Base-by-base conservation (phyloP, 1,284 basidiomycete genomes). In the Trichosporon inkin region DNA sequence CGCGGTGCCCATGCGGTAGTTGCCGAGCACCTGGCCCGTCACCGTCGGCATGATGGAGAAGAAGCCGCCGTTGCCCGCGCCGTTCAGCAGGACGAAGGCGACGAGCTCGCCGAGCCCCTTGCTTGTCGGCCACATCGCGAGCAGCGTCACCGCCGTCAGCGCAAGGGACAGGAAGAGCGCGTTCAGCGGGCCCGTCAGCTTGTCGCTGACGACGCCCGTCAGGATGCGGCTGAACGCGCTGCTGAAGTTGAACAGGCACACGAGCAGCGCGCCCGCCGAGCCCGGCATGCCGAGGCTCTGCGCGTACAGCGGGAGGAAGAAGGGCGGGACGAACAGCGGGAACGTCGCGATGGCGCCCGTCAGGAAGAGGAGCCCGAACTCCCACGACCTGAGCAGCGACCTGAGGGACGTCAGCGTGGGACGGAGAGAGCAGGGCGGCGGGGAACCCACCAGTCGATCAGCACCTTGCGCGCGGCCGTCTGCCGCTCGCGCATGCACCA, bases 251-350 rank as follows among this genome's bases (percentile, higher is more conserved):
- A 65, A 72, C 4, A 67, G 58, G 1, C 64, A 63, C 0, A 70
- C 64, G 5, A 72, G 60, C 11, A 61, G 44, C 1, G 76, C 74
- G 2, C 72, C 71, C 1, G 69, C 61, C 6, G 67, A 61, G 5
- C 68, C 37, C 36, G 61, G 47, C 11, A 71, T 64, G 10, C 70
- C 68, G 10, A 75, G 67, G 16, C 68, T 67, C 32, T 65, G 62
- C 10, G 72, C 74, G 61, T 73, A 78, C 4, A 76, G 67, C 1
- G 76, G 76, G 6, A 78, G 65, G 62, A 75, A 71, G 67, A 77
- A 77, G 22, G 76, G 73, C 10, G 76, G 73, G 3, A 78, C 74
- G 57, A 77, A 70, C 17, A 78, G 66, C 1, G 74, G 71, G 55
- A 78, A 78, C 2, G 72, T 73, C 3, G 61, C 72, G 7, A 77